Conservation (phyloP, 179 eudicot species). For the Silene noctiflora region DNA sequence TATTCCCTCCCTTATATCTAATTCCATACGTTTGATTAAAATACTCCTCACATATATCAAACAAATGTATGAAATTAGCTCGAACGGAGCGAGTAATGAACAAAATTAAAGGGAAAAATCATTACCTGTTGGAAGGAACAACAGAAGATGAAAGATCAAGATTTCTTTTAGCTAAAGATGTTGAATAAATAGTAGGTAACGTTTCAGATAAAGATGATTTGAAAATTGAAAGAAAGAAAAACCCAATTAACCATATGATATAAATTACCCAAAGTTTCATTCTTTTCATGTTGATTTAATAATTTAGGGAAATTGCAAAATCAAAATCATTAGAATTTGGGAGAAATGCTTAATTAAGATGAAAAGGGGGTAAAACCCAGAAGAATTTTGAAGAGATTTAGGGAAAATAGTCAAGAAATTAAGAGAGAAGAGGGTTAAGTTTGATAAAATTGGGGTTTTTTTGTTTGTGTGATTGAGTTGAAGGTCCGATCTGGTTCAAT, state of each 20-base stretch:
- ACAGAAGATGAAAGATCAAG: slow-evolving; percentile 20
- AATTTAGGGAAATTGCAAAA: neutral
- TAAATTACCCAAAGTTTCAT: slow-evolving; percentile 23
- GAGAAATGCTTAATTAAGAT: neutral
- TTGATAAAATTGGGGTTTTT: neutral
- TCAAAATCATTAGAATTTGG: neutral
- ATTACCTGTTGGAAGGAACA: slow-evolving; percentile 26
- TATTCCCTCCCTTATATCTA: no score
- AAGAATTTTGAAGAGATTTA: neutral
- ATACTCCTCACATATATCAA: no score
- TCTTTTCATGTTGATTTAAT: neutral
- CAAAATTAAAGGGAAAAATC: neutral
- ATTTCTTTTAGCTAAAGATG: slow-evolving; percentile 25
- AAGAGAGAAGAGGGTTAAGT: neutral
- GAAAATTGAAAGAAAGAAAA: slow-evolving; percentile 32
- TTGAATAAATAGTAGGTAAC: slow-evolving; percentile 11
- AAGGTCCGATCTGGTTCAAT: no score
- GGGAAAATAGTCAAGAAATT: neutral
- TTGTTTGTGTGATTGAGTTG: neutral
- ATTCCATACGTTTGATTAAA: no score
- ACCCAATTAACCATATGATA: slow-evolving; percentile 25
- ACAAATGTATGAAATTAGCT: no score
- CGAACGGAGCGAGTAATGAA: neutral
- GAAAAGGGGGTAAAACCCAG: neutral
- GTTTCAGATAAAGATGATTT: slow-evolving; percentile 28